Percentiles rank a stretch among this genome's conserved stretches.
These are phyloP conservation scores for Termitomyces sp. DNA, from an alignment of 1,284 basidiomycete species.

Conservation along the genomic window DNA sequence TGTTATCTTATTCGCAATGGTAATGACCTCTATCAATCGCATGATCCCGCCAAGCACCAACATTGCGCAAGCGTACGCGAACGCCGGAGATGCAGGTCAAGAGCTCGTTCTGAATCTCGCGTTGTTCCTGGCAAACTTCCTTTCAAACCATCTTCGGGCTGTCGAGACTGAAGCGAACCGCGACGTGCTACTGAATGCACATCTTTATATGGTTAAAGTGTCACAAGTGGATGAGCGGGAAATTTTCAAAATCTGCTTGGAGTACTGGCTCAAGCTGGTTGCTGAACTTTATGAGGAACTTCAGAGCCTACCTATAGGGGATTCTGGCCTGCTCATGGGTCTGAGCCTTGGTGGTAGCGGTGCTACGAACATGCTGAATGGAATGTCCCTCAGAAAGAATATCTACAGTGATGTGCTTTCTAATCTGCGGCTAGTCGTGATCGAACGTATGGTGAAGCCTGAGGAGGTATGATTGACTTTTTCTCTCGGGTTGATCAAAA, in stretches of 20 bases:
- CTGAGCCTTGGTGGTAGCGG: constrained; percentile 76
- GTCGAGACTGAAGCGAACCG: constrained; percentile 92
- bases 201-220: constrained; percentile 98
- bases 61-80: constrained; percentile 89
- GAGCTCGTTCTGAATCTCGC: constrained; percentile 97
- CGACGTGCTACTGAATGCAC: constrained; percentile 93
- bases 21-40: constrained; percentile 94
- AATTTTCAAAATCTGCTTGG: constrained; percentile 98
- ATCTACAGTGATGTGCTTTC: constrained; percentile 94
- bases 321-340: constrained; percentile 91
- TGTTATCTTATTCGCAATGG: constrained; percentile 95
- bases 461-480: constrained; percentile 72
- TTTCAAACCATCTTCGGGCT: constrained; percentile 86
- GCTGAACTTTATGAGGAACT: constrained; percentile 98
- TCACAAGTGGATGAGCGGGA: constrained; percentile 98
- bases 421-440: constrained; percentile 93
- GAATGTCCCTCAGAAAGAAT: constrained; percentile 84
- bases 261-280: constrained; percentile 99
- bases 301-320: constrained; percentile 86
- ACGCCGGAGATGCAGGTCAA: constrained; percentile 90
- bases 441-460: constrained; percentile 99
- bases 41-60: constrained; percentile 98
- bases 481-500: not conserved
- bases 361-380: constrained; percentile 63
- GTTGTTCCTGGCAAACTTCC: constrained; percentile 95